Percentiles rank a stretch among this genome's conserved stretches.
Conservation (phyloP, 345 rosid species). For the Mercurialis annua region DNA sequence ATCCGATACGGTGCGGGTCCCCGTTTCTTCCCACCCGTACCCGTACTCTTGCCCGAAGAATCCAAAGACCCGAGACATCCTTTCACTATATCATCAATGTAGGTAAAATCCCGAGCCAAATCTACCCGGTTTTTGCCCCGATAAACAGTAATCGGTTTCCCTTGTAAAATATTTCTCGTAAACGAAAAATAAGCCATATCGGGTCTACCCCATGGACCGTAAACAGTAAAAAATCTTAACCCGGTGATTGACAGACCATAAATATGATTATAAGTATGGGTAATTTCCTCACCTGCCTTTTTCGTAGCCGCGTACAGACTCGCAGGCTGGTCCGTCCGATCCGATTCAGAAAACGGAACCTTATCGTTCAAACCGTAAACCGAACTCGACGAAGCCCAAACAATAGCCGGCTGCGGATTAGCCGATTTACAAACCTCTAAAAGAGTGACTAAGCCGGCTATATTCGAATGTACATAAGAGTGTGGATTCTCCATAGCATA, state of each 20-base stretch:
- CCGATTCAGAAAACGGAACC: slow-evolving; percentile 37
- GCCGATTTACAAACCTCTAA: slow-evolving; percentile 28
- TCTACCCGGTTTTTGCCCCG: slow-evolving; percentile 28
- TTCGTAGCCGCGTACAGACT: slow-evolving; percentile 40
- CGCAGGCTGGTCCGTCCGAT: slow-evolving; percentile 42
- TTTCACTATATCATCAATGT: slow-evolving; percentile 38
- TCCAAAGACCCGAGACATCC: slow-evolving; percentile 37
- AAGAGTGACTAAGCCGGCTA: slow-evolving; percentile 31
- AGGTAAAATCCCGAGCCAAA: slow-evolving; percentile 39
- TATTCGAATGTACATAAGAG: slow-evolving; percentile 33
- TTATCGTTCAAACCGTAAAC: slow-evolving; percentile 37
- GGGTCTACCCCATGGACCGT: slow-evolving; percentile 41
- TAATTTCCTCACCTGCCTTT: slow-evolving; percentile 41
- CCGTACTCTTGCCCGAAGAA: slow-evolving; percentile 34
- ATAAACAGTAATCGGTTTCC: slow-evolving; percentile 34
- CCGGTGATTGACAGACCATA: slow-evolving; percentile 39
- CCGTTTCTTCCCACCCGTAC: slow-evolving; percentile 37
- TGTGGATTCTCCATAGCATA: slow-evolving; percentile 41
- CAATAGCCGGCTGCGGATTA: slow-evolving; percentile 34
- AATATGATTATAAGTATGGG: slow-evolving; percentile 38
- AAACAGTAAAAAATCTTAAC: slow-evolving; percentile 34
- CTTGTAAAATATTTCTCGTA: slow-evolving; percentile 34
- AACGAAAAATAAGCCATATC: slow-evolving; percentile 43
- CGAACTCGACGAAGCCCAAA: slow-evolving; percentile 40
- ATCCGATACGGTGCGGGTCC: slow-evolving; percentile 37